Evolutionary conservation across 495 filamentous ascomycete species (phyloP).

Genomic region (Neurospora cerealis): DNA sequence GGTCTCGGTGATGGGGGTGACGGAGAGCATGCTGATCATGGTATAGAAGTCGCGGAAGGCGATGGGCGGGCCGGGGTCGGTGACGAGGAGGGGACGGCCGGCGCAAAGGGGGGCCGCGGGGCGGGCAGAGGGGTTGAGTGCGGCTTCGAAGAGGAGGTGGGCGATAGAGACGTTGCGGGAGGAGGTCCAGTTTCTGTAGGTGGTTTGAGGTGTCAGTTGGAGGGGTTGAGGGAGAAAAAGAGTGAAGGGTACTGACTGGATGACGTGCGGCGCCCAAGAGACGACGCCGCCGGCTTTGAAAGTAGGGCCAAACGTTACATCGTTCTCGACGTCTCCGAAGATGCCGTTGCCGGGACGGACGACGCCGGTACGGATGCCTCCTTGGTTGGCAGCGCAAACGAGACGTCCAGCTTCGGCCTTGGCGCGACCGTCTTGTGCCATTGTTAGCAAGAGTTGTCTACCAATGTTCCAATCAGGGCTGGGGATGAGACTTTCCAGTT

Average conservation of each 20-base stretch:
- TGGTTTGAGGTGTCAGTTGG: neutral
- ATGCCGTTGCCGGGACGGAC: slow-evolving; percentile 50
- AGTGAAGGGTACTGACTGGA: slow-evolving; percentile 23
- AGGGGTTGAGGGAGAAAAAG: neutral
- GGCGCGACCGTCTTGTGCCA: slow-evolving; percentile 26
- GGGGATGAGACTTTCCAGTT: slow-evolving; percentile 31
- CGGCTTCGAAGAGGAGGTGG: slow-evolving; percentile 47
- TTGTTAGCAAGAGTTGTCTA: neutral
- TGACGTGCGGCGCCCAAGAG: slow-evolving; percentile 37
- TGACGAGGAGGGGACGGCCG: slow-evolving; percentile 32
- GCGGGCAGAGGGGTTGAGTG: slow-evolving; percentile 22
- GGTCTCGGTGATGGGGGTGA: slow-evolving; percentile 20
- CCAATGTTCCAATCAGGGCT: neutral
- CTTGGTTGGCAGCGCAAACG: slow-evolving; percentile 36
- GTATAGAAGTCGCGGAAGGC: slow-evolving; percentile 24
- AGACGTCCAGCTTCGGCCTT: slow-evolving; percentile 46
- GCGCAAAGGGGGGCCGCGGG: slow-evolving; percentile 26
- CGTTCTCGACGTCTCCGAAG: slow-evolving; percentile 37
- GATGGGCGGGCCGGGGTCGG: slow-evolving; percentile 27
- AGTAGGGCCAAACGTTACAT: slow-evolving; percentile 28
- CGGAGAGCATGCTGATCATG: slow-evolving; percentile 8
- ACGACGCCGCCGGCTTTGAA: slow-evolving; percentile 13
- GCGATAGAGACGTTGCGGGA: slow-evolving; percentile 47
- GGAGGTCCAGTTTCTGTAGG: slow-evolving; percentile 35
- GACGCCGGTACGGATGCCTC: slow-evolving; percentile 43